Evolutionary conservation across 208 protist genomes (phyloP), one percentile per base, ranked within the genome.

Genomic region (Zelonia costaricensis): DNA sequence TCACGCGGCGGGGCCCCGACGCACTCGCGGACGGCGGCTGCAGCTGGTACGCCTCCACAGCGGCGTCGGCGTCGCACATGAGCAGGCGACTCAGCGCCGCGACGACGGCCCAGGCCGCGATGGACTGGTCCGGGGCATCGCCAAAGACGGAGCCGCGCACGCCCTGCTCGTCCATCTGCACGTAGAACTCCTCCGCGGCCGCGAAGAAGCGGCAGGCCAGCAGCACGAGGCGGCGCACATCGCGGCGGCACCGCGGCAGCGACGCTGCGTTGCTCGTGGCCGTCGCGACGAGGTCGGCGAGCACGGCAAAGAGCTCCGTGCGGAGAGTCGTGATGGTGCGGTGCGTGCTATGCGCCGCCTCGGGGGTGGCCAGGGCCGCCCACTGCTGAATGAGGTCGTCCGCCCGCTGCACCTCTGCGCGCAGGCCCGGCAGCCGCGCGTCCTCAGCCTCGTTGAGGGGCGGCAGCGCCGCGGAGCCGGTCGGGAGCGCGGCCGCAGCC

Each of bases 131-230:
- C 43, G 55, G 60, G 22, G 56, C 27, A 12, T 54, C 39, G 12
- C 69, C 59, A 20, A 69, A 57, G 23, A 63, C 20, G 20, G 56
- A 36, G n/a, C 35, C 25, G 23, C 55, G 56, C 31, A 62, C 42
- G 22, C 69, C 62, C 8, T 68, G 43, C 39, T 74, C 62, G 31
- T 62, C 61, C 23, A 77, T 48, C 45, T 59, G 30, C 10, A 65
- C 56, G 40, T 84, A 84, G 35, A 84, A 77, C 46, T 74, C 69
- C 61, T 80, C 78, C 1, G 66, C 53, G 46, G 23, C 20, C 40
- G 56, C 53, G 36, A 75, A 80, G 31, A 78, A 74, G 36, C 51
- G 42, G 30, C 55, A 52, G 18, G 52, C 66, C 6, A 62, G 48
- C 13, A 56, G 35, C 15, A 62, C 51, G 4, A 73, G 39, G 15